These are phyloP conservation scores for Diutina scorzettiae DNA, from an alignment of 1,139 yeast species.

Conservation along the genomic window DNA sequence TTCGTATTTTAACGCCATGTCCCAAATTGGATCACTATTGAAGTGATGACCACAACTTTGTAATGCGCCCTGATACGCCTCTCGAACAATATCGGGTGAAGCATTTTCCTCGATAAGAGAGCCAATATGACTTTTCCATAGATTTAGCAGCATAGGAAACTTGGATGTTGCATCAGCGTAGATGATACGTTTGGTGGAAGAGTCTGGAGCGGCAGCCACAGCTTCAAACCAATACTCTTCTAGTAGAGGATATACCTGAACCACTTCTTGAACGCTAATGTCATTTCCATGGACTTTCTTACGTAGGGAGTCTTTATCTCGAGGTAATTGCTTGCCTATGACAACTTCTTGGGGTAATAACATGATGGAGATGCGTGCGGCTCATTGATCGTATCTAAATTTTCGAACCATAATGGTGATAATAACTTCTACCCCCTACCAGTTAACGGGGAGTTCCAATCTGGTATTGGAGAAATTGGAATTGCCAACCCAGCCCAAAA, in stretches of 20 bases:
- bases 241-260: not conserved
- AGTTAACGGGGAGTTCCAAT: not conserved
- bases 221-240: not conserved
- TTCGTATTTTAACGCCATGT: constrained; percentile 24
- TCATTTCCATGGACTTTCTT: not conserved
- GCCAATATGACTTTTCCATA: not conserved
- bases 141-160: not conserved
- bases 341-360: not conserved
- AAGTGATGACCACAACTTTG: not conserved
- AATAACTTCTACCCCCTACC: not conserved
- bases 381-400: not conserved
- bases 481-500: not conserved
- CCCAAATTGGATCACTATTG: constrained; percentile 1
- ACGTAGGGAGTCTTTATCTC: not conserved
- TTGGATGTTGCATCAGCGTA: not conserved
- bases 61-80: not conserved
- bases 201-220: not conserved
- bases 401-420: not conserved
- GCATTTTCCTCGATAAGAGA: constrained; percentile 1
- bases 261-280: not conserved
- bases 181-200: not conserved
- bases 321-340: not conserved
- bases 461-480: not conserved
- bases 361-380: constrained; percentile 1
- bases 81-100: not conserved